Base-by-base conservation (phyloP, 2,329 filamentous ascomycete genomes). In the Claviceps digitariae region DNA sequence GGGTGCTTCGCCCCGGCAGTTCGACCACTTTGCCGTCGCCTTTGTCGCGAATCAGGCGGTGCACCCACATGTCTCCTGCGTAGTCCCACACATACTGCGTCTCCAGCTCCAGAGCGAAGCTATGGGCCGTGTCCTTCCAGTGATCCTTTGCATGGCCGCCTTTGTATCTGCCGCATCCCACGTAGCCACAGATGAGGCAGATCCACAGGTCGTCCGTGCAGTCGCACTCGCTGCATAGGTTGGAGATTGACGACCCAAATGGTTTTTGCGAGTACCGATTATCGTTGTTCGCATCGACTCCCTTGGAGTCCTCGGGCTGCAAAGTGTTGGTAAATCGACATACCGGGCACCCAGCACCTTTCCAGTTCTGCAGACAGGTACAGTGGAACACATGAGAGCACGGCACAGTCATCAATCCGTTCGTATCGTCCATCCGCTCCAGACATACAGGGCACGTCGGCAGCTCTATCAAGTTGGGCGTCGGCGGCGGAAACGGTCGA, bases 81-180 rank as follows among this genome's bases (percentile, higher is more conserved):
- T 98, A 98, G 68, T 98, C 93, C 93, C 93, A 98, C 1, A 98
- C 90, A 61, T 95, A 86, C 66, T 98, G 91, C 0, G 90, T 95
- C 57, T 86, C 83, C 40, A 97, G 81, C 66, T 98, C 93, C 66
- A 98, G 86, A 27, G 90, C 86, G 65, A 95, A 98, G 57, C 86
- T 87, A 67, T 98, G 93, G 4, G 83, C 82, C 3, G 88, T 94
- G 53, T 87, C 79, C 68, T 94, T 90, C 81, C 89, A 96, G 68
- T 96, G 90, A 13, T 87, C 85, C 66, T 95, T 95, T 36, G 91
- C 90, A 63, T 97, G 90, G 0, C 90, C 93, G 29, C 85, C 83
- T 67, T 96, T 94, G 66, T 98, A 98, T 31, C 93, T 82, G 1
- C 93, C 93, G 64, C 93, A 98, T 1, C 93, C 93, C 27, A 95